These are phyloP conservation scores for Sechiopsis laciniata DNA, from an alignment of 306 rosid genomes.

Conservation along the genomic window DNA sequence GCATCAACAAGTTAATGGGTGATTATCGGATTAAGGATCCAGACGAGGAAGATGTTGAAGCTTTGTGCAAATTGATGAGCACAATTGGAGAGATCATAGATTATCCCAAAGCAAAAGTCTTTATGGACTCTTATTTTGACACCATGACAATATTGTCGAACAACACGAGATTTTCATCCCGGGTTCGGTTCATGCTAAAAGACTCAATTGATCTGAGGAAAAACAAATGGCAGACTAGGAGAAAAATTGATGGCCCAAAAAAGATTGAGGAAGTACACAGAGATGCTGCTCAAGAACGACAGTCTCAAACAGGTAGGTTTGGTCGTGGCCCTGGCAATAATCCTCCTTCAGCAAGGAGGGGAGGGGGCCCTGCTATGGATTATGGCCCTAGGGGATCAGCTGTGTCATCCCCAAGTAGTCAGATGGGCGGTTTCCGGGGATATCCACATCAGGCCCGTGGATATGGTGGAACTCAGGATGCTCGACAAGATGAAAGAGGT, in stretches of 20 bases:
- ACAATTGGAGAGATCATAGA: conserved; percentile 97
- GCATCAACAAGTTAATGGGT: conserved; percentile 77
- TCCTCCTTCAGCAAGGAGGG: conserved; percentile 48
- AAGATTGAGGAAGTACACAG: conserved; percentile 97
- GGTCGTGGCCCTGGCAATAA: conserved; percentile 61
- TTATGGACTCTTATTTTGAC: conserved; percentile 83
- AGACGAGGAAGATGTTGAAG: conserved; percentile 90
- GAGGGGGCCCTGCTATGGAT: conserved; percentile 64
- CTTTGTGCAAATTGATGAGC: conserved; percentile 94
- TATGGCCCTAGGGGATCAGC: conserved; percentile 59
- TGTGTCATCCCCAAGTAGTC: conserved; percentile 50
- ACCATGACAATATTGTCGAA: conserved; percentile 55
- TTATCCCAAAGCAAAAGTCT: conserved; percentile 77
- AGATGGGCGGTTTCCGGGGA: conserved; percentile 61
- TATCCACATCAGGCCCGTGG: conserved; percentile 55
- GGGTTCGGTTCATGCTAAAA: conserved; percentile 94
- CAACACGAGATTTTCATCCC: conserved; percentile 77
- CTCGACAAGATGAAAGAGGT: conserved; percentile 56
- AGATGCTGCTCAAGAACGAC: conserved; percentile 96
- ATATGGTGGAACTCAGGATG: conserved; percentile 70
- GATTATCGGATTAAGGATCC: conserved; percentile 50
- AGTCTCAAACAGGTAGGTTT: conserved; percentile 68
- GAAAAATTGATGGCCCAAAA: conserved; percentile 95
- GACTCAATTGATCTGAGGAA: conserved; percentile 80
- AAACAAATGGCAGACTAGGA: conserved; percentile 89